Percentiles rank a stretch among this genome's conserved stretches.
Conservation (phyloP, 306 rosid species). For the Inga oerstediana region DNA sequence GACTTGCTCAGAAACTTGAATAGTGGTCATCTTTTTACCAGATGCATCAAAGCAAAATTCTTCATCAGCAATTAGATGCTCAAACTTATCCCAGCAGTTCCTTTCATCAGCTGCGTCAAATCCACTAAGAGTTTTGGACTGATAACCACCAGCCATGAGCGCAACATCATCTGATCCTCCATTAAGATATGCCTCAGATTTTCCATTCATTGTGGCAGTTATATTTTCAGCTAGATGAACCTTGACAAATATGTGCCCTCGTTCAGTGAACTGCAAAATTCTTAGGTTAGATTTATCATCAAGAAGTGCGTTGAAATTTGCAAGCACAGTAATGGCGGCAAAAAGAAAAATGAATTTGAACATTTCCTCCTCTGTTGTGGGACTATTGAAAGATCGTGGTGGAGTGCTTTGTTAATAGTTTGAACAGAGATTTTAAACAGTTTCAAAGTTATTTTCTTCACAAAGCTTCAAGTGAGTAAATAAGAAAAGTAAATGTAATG, state of each 20-base stretch:
- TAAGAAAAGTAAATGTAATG: background rate
- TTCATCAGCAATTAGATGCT: constrained; percentile 69
- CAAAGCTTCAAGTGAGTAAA: constrained; percentile 13
- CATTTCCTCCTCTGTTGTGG: background rate
- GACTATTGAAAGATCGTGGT: background rate
- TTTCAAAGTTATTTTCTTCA: constrained; percentile 11
- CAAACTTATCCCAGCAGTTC: constrained; percentile 83
- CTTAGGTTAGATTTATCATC: constrained; percentile 28
- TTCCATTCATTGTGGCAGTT: constrained; percentile 49
- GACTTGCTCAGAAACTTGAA: constrained; percentile 62
- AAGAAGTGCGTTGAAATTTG: constrained; percentile 9
- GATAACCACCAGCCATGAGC: constrained; percentile 48
- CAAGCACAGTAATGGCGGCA: constrained; percentile 4
- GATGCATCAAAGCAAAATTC: constrained; percentile 57
- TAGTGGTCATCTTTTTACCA: constrained; percentile 32
- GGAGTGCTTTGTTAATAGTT: background rate
- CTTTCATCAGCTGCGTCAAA: constrained; percentile 86
- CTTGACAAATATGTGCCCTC: constrained; percentile 90
- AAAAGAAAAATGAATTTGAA: background rate
- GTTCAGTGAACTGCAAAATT: constrained; percentile 87
- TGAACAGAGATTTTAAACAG: background rate
- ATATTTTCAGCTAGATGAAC: constrained; percentile 73
- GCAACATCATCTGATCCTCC: constrained; percentile 62
- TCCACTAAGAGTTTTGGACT: constrained; percentile 81
- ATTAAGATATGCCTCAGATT: constrained; percentile 50